Evolutionary conservation across 2,329 filamentous ascomycete genomes (phyloP), one percentile per base, ranked within the genome.

Genomic region (Cyanodermella asteris): DNA sequence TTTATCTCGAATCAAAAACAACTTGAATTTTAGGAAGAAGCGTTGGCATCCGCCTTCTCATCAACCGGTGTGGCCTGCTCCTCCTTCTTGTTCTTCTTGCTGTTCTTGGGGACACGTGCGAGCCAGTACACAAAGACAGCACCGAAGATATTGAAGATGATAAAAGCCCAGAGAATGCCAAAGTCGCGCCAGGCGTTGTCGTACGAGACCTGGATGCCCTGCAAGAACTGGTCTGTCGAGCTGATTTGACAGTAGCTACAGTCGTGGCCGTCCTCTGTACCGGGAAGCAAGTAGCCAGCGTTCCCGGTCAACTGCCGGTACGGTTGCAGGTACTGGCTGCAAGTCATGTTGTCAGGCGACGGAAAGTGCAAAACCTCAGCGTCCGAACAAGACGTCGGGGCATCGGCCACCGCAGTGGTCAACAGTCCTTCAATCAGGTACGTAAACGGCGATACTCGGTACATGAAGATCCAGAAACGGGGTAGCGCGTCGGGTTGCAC

Each of bases 391-490:
- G 43, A 36, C 16, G 84, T 67, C 0, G 49, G 24, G 0, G 64
- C 65, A 37, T 73, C 70, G 20, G 74, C 73, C 5, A 91, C 51
- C 3, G 65, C 76, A 1, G 63, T 64, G 0, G 71, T 61, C 0
- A 84, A 46, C 51, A 91, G 68, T 13, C 70, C 75, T 7, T 62
- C 61, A 14, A 84, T 65, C 10, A 87, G 53, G 43, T 91, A 91
- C 0, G 74, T 82, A 37, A 91, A 75, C 0, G 81, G 80, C 0
- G 72, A 80, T 24, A 81, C 51, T 23, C 73, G 65, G 48, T 84
- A 84, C 70, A 81, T 76, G 55, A 80, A 80, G 37, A 72, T 69
- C 74, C 76, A 84, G 58, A 82, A 81, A 5, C 63, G 52, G 0
- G 76, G 74, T 17, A 84, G 59, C 3, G 50, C 45, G 3, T 50